phyloP scores from a whole-genome alignment of 768 basidiomycete genomes.

The Russula ochroleuca region DNA sequence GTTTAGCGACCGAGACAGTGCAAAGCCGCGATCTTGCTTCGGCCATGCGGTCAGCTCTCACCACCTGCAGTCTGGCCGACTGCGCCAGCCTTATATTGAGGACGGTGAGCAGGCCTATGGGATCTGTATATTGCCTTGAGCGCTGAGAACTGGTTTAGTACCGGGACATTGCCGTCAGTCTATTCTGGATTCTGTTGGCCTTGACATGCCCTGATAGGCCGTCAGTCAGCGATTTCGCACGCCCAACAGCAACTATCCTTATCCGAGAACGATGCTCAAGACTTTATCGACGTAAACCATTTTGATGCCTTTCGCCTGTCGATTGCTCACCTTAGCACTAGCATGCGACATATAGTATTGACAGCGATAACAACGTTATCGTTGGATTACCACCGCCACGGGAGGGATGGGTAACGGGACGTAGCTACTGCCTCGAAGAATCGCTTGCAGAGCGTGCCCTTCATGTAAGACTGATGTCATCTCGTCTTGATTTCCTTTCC shows the following conservation, averaged over 20 bases:
- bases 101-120: conserved; percentile 13
- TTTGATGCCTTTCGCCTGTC: background rate
- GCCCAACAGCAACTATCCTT: conserved; percentile 24
- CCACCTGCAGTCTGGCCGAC: conserved; percentile 17
- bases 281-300: conserved; percentile 24
- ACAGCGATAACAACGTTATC: conserved; percentile 24
- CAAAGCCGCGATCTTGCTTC: conserved; percentile 22
- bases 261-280: conserved; percentile 24
- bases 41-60: conserved; percentile 21
- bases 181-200: background rate
- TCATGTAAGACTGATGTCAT: conserved; percentile 7
- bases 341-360: conserved; percentile 26
- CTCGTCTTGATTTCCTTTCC: background rate
- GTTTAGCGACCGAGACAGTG: conserved; percentile 5
- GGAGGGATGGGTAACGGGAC: conserved; percentile 24
- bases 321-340: background rate
- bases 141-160: conserved; percentile 14
- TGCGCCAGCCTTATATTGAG: conserved; percentile 21
- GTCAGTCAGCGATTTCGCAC: conserved; percentile 25
- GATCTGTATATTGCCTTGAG: background rate
- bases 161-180: conserved; percentile 24
- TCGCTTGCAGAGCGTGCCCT: conserved; percentile 22
- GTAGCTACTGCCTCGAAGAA: conserved; percentile 24
- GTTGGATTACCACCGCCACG: conserved; percentile 22
- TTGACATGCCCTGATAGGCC: background rate